Conservation (phyloP, 768 basidiomycete species). For the Phylloporus arenicola region DNA sequence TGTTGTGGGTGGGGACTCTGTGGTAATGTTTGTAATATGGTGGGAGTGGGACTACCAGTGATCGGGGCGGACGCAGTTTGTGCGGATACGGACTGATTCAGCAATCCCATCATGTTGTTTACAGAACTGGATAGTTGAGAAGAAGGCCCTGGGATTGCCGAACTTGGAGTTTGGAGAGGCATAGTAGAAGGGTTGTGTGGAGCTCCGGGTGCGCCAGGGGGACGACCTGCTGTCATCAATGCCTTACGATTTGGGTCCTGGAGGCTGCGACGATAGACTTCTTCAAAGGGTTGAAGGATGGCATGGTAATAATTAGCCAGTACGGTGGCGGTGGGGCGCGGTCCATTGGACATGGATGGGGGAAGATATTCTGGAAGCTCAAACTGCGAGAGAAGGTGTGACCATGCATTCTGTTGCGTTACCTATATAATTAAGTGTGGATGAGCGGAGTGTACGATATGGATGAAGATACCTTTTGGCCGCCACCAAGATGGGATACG, state of each 20-base stretch:
- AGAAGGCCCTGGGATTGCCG: slow-evolving; percentile 9
- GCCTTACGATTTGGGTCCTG: slow-evolving; percentile 56
- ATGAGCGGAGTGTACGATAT: slow-evolving; percentile 9
- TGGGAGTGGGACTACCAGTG: slow-evolving; percentile 21
- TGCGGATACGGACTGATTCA: slow-evolving; percentile 23
- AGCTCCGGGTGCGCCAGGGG: slow-evolving; percentile 11
- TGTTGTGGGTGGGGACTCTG: slow-evolving; percentile 29
- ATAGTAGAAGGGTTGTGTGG: slow-evolving; percentile 17
- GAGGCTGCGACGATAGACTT: slow-evolving; percentile 56
- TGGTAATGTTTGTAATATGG: slow-evolving; percentile 25
- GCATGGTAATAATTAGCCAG: slow-evolving; percentile 57
- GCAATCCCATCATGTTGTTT: slow-evolving; percentile 21
- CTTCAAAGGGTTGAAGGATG: slow-evolving; percentile 69
- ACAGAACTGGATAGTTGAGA: slow-evolving; percentile 19
- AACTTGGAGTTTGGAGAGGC: slow-evolving; percentile 11
- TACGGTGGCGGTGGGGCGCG: slow-evolving; percentile 43
- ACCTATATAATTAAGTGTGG: slow-evolving; percentile 33
- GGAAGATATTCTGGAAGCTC: slow-evolving; percentile 57
- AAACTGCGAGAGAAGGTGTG: slow-evolving; percentile 46
- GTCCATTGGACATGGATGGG: slow-evolving; percentile 41
- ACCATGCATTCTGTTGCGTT: slow-evolving; percentile 52
- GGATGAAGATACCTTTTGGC: slow-evolving; percentile 45
- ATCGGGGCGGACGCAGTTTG: slow-evolving; percentile 17
- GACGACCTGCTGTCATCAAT: slow-evolving; percentile 39
- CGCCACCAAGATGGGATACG: slow-evolving; percentile 58